phyloP scores from a whole-genome alignment of 306 rosid genomes.

The Aeschynomene evenia region DNA sequence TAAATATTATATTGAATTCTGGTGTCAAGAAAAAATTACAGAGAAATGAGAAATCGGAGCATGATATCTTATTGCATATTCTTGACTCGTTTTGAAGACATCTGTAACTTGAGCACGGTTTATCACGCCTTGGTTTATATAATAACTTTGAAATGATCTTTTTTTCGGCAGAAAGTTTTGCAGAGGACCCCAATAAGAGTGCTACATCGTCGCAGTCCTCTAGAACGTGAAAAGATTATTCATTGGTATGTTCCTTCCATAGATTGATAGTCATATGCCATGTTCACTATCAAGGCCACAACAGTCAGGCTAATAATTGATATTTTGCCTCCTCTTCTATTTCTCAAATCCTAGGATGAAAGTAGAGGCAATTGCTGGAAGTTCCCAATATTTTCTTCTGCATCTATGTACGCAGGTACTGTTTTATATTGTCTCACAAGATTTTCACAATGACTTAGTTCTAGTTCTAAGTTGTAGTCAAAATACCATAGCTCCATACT shows the following conservation, averaged over 20 bases:
- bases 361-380: constrained; percentile 67
- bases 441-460: not conserved
- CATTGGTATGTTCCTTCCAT: constrained; percentile 60
- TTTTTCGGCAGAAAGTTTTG: constrained; percentile 57
- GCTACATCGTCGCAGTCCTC: constrained; percentile 95
- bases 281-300: constrained; percentile 3
- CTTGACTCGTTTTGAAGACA: constrained; percentile 1
- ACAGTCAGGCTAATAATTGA: constrained; percentile 17
- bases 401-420: constrained; percentile 91
- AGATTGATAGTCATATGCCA: constrained; percentile 16
- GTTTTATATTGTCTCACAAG: not conserved
- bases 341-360: constrained; percentile 68
- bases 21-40: not conserved
- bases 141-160: constrained; percentile 10
- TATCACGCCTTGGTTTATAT: constrained; percentile 13
- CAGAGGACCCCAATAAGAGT: constrained; percentile 94
- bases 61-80: not conserved
- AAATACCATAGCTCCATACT: constrained; percentile 3
- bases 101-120: constrained; percentile 4
- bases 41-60: constrained; percentile 15
- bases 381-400: constrained; percentile 84
- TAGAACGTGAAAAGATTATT: constrained; percentile 85
- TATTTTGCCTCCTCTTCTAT: constrained; percentile 8
- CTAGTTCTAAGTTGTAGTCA: not conserved
- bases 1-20: constrained; percentile 1